A percentile compares a stretch with the other conserved stretches of the same genome.
phyloP scores from a whole-genome alignment of 1,284 basidiomycete species.

The Boletus holoroseus region DNA sequence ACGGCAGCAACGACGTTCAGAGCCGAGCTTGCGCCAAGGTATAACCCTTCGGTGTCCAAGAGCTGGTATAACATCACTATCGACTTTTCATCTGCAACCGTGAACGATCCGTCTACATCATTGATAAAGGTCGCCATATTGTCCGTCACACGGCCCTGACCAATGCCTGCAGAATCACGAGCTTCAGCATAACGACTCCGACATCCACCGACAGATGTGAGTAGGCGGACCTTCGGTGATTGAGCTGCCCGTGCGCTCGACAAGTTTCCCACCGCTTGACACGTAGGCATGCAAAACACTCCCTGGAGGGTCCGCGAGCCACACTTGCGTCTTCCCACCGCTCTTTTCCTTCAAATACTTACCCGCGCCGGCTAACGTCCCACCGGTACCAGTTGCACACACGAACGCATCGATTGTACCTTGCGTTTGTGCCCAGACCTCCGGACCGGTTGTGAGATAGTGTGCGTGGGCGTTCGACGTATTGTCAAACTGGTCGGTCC shows the following conservation, averaged over 20 bases:
- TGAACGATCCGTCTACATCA: constrained; percentile 77
- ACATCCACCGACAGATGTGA: not conserved
- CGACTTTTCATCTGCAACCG: constrained; percentile 84
- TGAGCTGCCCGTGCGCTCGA: constrained; percentile 80
- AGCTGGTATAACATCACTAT: constrained; percentile 94
- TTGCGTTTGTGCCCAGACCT: constrained; percentile 90
- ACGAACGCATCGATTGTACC: constrained; percentile 86
- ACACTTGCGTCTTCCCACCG: constrained; percentile 77
- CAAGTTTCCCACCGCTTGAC: constrained; percentile 73
- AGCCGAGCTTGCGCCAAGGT: constrained; percentile 94
- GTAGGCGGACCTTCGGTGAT: constrained; percentile 86
- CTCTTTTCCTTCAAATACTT: constrained; percentile 83
- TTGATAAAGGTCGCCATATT: constrained; percentile 86
- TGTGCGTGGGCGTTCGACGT: constrained; percentile 85
- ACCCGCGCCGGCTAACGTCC: constrained; percentile 89
- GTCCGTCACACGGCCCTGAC: constrained; percentile 94
- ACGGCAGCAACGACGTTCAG: constrained; percentile 93
- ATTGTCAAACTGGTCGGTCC: constrained; percentile 99
- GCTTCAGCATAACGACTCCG: constrained; percentile 8
- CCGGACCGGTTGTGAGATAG: constrained; percentile 89
- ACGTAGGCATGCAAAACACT: constrained; percentile 88
- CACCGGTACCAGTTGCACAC: constrained; percentile 93
- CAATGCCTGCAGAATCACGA: constrained; percentile 62
- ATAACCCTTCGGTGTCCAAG: constrained; percentile 89
- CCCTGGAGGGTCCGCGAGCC: constrained; percentile 96